Conservation (phyloP, 192 early-diverging fungal species). For the Umbelopsis sp. region DNA sequence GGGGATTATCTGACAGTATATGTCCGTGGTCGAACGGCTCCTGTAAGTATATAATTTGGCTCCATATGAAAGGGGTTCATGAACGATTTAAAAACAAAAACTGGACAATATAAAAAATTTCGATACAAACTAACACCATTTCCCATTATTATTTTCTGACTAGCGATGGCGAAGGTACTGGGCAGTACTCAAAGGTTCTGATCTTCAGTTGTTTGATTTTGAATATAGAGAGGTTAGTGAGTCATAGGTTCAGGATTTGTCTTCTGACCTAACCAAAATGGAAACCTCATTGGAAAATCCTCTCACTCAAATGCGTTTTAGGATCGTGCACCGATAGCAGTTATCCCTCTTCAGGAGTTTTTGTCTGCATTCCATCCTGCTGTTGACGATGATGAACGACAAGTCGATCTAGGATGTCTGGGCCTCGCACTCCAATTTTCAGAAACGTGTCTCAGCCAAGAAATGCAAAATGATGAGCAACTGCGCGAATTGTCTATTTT, state of each 20-base stretch:
- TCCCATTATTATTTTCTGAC: background rate
- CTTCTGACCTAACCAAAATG: background rate
- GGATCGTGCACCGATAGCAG: constrained; percentile 25
- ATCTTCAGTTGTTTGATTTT: constrained; percentile 37
- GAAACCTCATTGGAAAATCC: background rate
- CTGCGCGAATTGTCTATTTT: constrained; percentile 3
- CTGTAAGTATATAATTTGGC: constrained; percentile 25
- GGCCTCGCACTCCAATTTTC: constrained; percentile 32
- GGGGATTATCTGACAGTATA: constrained; percentile 33
- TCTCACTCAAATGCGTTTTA: background rate
- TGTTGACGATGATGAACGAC: constrained; percentile 27
- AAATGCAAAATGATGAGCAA: background rate
- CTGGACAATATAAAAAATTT: background rate
- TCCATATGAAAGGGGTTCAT: no score
- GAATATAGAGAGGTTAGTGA: constrained; percentile 35
- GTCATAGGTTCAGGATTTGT: background rate
- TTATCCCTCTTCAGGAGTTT: constrained; percentile 32
- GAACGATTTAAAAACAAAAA: background rate
- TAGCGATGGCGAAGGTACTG: constrained; percentile 36
- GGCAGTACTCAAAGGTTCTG: constrained; percentile 30
- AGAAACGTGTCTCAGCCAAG: constrained; percentile 7
- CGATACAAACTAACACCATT: background rate
- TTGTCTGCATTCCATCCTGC: constrained; percentile 16
- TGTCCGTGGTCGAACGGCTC: constrained; percentile 24
- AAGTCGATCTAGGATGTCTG: constrained; percentile 26